Evolutionary conservation across 768 basidiomycete genomes (phyloP).

Genomic region (Russula earlei): DNA sequence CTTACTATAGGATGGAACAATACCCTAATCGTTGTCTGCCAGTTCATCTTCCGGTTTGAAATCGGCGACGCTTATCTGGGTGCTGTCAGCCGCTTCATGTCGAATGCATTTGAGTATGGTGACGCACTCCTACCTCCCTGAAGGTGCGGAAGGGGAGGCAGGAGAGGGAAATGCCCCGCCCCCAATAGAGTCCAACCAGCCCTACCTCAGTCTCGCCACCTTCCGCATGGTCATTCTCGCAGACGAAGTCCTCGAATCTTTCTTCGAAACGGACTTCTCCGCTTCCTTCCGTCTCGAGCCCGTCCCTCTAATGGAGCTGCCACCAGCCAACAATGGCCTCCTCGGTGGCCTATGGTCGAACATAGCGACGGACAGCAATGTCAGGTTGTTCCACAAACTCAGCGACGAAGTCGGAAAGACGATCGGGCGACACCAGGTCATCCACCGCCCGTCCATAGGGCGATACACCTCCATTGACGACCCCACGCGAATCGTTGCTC

Average conservation of each 20-base stretch:
- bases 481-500: conserved; percentile 74
- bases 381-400: conserved; percentile 85
- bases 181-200: conserved; percentile 65
- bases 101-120: conserved; percentile 96
- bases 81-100: conserved; percentile 94
- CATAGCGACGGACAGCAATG: conserved; percentile 86
- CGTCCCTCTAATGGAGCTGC: conserved; percentile 57
- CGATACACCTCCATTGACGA: conserved; percentile 78
- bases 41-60: conserved; percentile 99
- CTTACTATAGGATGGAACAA: neutral
- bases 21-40: neutral
- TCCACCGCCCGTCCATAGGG: conserved; percentile 77
- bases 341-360: conserved; percentile 82
- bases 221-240: conserved; percentile 99
- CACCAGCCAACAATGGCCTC: conserved; percentile 48
- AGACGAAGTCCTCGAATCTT: conserved; percentile 91
- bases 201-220: conserved; percentile 89
- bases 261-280: conserved; percentile 90
- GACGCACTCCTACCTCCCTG: conserved; percentile 72
- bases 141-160: conserved; percentile 29
- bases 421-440: conserved; percentile 85
- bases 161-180: conserved; percentile 33
- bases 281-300: conserved; percentile 77
- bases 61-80: conserved; percentile 94
- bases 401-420: conserved; percentile 93